Base-by-base conservation (phyloP, 2,329 filamentous ascomycete genomes). In the Penicillium sp. region DNA sequence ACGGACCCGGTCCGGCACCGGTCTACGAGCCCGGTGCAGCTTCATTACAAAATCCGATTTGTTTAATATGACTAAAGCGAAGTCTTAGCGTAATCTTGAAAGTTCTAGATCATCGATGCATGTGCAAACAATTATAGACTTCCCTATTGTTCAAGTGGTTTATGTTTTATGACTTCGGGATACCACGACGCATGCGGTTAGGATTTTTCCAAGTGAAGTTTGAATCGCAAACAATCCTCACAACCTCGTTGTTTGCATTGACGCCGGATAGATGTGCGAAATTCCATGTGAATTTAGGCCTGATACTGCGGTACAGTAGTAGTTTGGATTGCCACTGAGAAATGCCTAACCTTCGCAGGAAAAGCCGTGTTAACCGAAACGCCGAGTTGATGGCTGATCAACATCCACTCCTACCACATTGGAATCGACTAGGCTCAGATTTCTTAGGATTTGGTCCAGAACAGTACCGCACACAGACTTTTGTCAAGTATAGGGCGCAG, bases 311-410 rank as follows among this genome's bases (percentile, higher is more conserved):
- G 15, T 37, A n/a, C n/a, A 18, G 33, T 20, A 18, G 35, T 20
- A 40, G 3, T 9, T 53, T 27, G 45, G 41, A 15, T 42, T 45
- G 26, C 44, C 25, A 15, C 44, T 35, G 29, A 41, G 40, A 40
- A 43, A 46, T 57, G 42, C 56, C 20, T 45, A 41, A 49, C 53
- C 22, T 55, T 55, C 55, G 49, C 26, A 33, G 50, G 49, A 31
- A 31, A 53, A 64, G 61, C 64, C 62, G 61, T 66, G 51, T 50
- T 65, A 65, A 51, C 62, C 62, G 62, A 57, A 47, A 27, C 35
- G 12, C 29, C 42, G 49, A n/a, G 11, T 51, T 22, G 20, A 18
- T 37, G 15, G 42, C 27, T 31, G 63, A 64, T 65, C 62, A 63
- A 49, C 63, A 59, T 25, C 22, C 20, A 15, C 22, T 29, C 51